Percentiles rank a stretch among this genome's conserved stretches.
Conservation (phyloP, 2,329 filamentous ascomycete genomes). For the Botryosphaeria dothidea region DNA sequence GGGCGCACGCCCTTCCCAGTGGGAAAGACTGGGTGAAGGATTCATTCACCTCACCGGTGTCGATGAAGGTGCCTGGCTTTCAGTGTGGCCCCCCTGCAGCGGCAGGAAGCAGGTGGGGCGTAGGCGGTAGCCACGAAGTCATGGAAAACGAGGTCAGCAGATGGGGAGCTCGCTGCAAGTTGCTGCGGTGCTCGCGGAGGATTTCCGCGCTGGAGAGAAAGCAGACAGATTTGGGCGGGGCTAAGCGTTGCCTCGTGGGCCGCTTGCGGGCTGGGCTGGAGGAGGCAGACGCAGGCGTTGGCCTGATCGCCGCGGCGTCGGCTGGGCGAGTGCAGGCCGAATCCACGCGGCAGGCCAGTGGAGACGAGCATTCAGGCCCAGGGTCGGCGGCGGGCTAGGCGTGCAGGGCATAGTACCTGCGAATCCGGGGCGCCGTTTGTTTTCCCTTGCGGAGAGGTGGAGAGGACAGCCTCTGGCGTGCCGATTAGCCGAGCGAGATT, state of each 20-base stretch:
- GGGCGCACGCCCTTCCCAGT: neutral
- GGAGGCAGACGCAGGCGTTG: constrained; percentile 46
- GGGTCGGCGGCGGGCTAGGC: constrained; percentile 48
- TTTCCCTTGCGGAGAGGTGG: neutral
- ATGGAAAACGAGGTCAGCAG: constrained; percentile 1
- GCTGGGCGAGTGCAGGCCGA: neutral
- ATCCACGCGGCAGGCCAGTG: neutral
- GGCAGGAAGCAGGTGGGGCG: neutral
- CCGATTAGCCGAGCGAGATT: constrained; percentile 1
- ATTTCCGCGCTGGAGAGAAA: neutral
- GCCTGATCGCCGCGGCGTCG: neutral
- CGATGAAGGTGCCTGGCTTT: neutral
- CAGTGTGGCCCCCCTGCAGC: neutral
- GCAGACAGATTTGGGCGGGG: neutral
- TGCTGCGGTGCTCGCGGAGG: neutral
- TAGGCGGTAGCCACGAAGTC: neutral
- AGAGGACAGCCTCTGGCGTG: neutral
- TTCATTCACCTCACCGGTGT: neutral
- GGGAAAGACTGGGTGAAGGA: constrained; percentile 48
- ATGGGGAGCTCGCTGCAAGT: neutral
- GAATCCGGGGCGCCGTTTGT: neutral
- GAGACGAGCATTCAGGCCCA: neutral
- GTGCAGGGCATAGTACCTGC: neutral
- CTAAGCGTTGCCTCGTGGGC: neutral
- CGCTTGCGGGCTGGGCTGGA: neutral